Evolutionary conservation across 2,329 filamentous ascomycete genomes (phyloP), one percentile per base, ranked within the genome.

Genomic region (Trichoderma koningii): DNA sequence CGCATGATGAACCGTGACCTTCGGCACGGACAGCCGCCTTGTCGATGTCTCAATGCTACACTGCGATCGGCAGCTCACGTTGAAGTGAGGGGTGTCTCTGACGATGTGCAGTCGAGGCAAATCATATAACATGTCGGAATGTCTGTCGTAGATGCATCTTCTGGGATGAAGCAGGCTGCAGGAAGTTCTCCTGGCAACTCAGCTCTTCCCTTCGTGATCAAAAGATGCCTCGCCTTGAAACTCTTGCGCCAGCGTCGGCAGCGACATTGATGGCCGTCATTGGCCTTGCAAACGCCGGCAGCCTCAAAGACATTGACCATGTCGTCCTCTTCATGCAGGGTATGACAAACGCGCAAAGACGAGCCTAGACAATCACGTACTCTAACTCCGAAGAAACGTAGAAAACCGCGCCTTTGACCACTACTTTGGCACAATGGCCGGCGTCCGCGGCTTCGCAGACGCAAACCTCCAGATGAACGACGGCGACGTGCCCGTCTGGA

Each of bases 241-340:
- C 7, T 26, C n/a, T 57, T 19, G 52, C 51, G 45, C 44, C 60
- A 14, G 51, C 56, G 10, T 55, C 55, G 47, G 65, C 55, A 41
- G 65, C 47, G n/a, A 7, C 52, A 15, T 15, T 63, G 10, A 30
- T 66, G 12, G 21, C 59, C 15, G 26, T 66, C 14, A 23, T 62
- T 47, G 59, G 47, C 28, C 30, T 44, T 44, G 66, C 34, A 1
- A 48, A 19, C 3, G 67, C 67, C 9, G 66, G 50, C 17, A 55
- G 69, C 45, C 52, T 71, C 34, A 57, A 63, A 5, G 82, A 85
- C 64, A 82, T 85, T 65, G 77, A 85, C 26, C 83, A 86, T 81
- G 82, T 85, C 30, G 79, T 85, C 12, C 79, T 85, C 12, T 85
- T 85, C 73, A 85, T 85, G 83, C 83, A 85, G 70, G 81, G 73